A percentile compares a stretch with the other conserved stretches of the same genome.
Evolutionary conservation across 2,329 filamentous ascomycete species (phyloP).

Genomic region (Chalara sp.): DNA sequence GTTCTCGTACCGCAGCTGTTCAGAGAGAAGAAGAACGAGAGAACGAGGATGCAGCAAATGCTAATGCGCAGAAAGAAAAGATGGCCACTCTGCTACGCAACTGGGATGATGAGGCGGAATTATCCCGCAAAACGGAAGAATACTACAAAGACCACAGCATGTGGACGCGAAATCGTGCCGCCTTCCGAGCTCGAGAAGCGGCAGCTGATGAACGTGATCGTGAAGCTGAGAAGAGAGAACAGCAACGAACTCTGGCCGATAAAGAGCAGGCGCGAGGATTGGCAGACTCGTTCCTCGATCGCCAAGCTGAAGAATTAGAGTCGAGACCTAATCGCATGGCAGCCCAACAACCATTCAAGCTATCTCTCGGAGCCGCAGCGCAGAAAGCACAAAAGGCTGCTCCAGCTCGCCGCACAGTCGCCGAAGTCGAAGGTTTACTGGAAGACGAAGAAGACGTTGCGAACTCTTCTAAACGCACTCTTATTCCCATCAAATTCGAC

Average conservation of each 20-base stretch:
- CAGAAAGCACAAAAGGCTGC: conserved; percentile 59
- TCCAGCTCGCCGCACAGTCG: conserved; percentile 68
- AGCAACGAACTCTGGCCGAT: conserved; percentile 60
- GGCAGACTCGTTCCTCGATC: conserved; percentile 86
- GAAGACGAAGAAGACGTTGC: conserved; percentile 90
- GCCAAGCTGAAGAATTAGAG: conserved; percentile 72
- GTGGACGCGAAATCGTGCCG: conserved; percentile 76
- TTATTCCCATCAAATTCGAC: conserved; percentile 79
- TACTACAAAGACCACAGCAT: conserved; percentile 84
- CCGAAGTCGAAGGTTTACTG: conserved; percentile 87
- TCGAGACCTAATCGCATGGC: conserved; percentile 32
- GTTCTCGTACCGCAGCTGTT: conserved; percentile 73
- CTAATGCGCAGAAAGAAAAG: conserved; percentile 56
- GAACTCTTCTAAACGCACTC: conserved; percentile 60
- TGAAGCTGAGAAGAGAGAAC: conserved; percentile 68
- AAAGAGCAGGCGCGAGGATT: conserved; percentile 74
- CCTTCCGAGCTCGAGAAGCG: conserved; percentile 67
- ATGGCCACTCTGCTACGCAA: conserved; percentile 65
- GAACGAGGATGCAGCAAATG: conserved; percentile 62
- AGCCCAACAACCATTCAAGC: conserved; percentile 74
- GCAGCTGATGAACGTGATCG: conserved; percentile 79
- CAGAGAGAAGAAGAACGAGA: conserved; percentile 80
- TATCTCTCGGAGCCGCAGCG: conserved; percentile 83
- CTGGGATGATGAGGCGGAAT: conserved; percentile 91
- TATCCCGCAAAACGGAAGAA: conserved; percentile 60